phyloP scores from a whole-genome alignment of 2,329 filamentous ascomycete genomes.

The Colletotrichum limetticola region DNA sequence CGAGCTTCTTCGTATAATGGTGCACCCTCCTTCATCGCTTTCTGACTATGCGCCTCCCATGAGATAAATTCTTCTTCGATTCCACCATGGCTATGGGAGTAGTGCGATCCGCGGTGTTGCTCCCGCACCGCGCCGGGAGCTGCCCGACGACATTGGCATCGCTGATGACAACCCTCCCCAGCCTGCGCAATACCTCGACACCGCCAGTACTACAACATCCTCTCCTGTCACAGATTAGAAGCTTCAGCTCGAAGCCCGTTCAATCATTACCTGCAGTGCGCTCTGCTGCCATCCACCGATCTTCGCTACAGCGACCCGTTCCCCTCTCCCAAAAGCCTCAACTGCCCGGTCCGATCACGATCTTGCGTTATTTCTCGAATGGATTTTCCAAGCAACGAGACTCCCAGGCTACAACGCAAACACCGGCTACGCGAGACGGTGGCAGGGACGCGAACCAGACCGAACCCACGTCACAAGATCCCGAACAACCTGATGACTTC shows the following conservation, averaged over 20 bases:
- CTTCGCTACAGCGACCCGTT: not conserved
- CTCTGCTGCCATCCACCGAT: not conserved
- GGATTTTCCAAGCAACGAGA: slow-evolving; percentile 38
- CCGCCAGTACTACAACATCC: slow-evolving; percentile 20
- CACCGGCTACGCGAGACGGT: not conserved
- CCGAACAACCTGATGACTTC: slow-evolving; percentile 56
- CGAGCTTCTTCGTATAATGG: slow-evolving; percentile 25
- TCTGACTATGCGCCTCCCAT: slow-evolving; percentile 32
- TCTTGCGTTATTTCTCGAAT: slow-evolving; percentile 45
- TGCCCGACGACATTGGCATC: slow-evolving; percentile 33
- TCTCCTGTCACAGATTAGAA: slow-evolving; percentile 17
- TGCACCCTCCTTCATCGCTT: slow-evolving; percentile 13
- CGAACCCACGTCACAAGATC: slow-evolving; percentile 43
- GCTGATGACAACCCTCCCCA: slow-evolving; percentile 33
- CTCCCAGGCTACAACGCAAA: slow-evolving; percentile 7
- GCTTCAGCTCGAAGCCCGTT: slow-evolving; percentile 4
- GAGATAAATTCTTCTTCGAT: slow-evolving; percentile 24
- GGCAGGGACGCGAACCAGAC: slow-evolving; percentile 41
- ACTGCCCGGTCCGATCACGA: not conserved
- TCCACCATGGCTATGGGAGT: slow-evolving; percentile 50
- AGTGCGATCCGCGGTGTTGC: slow-evolving; percentile 58
- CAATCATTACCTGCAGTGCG: not conserved
- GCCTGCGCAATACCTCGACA: slow-evolving; percentile 28
- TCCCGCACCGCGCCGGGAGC: slow-evolving; percentile 56
- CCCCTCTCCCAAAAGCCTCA: not conserved